phyloP scores from a whole-genome alignment of 2,329 filamentous ascomycete genomes.

The Piedraia hortae region DNA sequence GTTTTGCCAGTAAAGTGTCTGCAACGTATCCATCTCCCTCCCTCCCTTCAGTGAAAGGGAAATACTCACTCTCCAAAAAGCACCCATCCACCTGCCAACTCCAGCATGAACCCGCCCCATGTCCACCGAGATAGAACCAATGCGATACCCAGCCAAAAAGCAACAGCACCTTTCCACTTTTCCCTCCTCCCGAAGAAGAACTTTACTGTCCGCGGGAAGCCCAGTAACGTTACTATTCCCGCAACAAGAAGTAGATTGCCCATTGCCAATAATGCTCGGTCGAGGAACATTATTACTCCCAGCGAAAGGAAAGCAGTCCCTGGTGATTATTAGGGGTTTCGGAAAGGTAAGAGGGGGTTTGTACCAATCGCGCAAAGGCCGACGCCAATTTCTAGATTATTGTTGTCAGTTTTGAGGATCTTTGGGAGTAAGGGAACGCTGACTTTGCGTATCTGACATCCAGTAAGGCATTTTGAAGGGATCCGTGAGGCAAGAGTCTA shows the following conservation, averaged over 20 bases:
- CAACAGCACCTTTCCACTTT: conserved; percentile 72
- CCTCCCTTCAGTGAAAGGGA: background rate
- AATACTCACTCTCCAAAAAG: conserved; percentile 55
- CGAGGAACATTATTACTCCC: conserved; percentile 69
- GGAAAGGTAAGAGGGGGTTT: conserved; percentile 4
- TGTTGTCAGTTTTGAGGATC: background rate
- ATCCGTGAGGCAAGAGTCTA: no score
- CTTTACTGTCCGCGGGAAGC: conserved; percentile 60
- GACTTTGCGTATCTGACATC: conserved; percentile 89
- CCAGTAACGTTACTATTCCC: conserved; percentile 87
- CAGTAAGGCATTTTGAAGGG: conserved; percentile 53
- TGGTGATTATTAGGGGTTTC: no score
- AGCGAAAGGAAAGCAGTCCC: conserved; percentile 86
- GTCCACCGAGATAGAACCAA: conserved; percentile 82
- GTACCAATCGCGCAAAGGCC: conserved; percentile 92
- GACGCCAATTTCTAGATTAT: conserved; percentile 57
- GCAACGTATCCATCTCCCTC: conserved; percentile 1
- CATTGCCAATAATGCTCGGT: conserved; percentile 94
- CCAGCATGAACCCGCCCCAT: conserved; percentile 66
- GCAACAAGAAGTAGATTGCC: conserved; percentile 97
- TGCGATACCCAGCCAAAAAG: conserved; percentile 57
- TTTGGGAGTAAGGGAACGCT: conserved; percentile 13
- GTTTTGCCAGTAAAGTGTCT: no score
- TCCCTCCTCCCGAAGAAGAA: conserved; percentile 95
- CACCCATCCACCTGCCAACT: conserved; percentile 76